Base-by-base conservation (phyloP, 208 protist genomes). In the Trypanosoma melophagium region DNA sequence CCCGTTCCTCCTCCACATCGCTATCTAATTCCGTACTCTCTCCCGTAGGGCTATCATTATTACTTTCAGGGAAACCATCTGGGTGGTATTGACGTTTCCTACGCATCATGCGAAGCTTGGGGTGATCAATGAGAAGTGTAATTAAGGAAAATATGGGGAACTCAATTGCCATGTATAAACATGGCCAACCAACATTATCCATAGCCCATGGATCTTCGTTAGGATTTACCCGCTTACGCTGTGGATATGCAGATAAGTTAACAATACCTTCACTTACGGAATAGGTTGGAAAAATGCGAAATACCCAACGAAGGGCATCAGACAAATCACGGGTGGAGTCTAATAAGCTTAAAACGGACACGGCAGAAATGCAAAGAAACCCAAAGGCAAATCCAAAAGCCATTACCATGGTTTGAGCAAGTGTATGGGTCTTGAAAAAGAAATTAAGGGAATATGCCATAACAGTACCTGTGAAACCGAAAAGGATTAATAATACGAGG, bases 261-360 rank as follows among this genome's bases (percentile, higher is more conserved):
- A 86, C 67, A 74, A 95, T 87, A 40, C 83, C 87, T 66, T 95
- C 87, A 41, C 84, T 76, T 14, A 93, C 70, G 60, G 76, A 90
- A 77, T 81, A 96, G 41, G 69, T 78, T 31, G 90, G 90, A 51
- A 93, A 63, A 12, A 91, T 38, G 9, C 87, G 84, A 71, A 91
- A 93, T 52, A 80, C 41, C 71, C 79, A 89, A 7, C 71, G 65
- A 25, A 94, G 60, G 9, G 62, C 62, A 19, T 77, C 63, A 17
- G 71, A 67, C 7, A 78, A 68, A 3, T 80, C 44, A 49, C 87
- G 56, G 0, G 81, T 89, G 8, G 57, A 65, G 45, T 72, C 62
- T n/a, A 86, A 53, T 5, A 83, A 2, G 3, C 44, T 65, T 9
- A 95, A 74, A 55, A 93, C 77, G 38, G 74, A 66, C 42, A 86